phyloP scores from a whole-genome alignment of 2,329 filamentous ascomycete species.

The Cladosporium sp. region DNA sequence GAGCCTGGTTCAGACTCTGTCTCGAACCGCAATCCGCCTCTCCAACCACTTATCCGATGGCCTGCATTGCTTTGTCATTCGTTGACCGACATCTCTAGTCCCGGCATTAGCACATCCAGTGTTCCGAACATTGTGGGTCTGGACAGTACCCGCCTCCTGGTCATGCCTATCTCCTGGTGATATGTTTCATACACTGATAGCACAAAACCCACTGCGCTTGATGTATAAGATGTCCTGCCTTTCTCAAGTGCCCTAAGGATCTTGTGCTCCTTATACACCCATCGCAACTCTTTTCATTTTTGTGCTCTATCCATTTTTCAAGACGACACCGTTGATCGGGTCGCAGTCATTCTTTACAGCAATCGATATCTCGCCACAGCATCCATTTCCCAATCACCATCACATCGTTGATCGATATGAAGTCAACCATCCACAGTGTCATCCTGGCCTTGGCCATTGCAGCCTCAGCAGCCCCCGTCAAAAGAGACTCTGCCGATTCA shows the following conservation, averaged over 20 bases:
- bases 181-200: constrained; percentile 6
- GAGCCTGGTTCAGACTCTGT: neutral
- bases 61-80: neutral
- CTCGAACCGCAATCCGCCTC: constrained; percentile 6
- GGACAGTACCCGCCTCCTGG: neutral
- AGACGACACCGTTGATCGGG: constrained; percentile 11
- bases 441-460: constrained; percentile 11
- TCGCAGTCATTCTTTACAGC: neutral
- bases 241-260: neutral
- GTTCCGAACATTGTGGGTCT: constrained; percentile 5
- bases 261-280: neutral
- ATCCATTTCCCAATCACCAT: neutral
- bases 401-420: constrained; percentile 8
- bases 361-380: neutral
- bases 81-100: neutral
- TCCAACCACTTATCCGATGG: neutral
- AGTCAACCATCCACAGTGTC: constrained; percentile 8
- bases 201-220: neutral
- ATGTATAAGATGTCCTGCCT: constrained; percentile 1
- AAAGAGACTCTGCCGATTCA: constrained; percentile 1
- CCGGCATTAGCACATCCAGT: neutral
- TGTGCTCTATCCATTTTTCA: neutral
- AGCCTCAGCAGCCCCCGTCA: constrained; percentile 16
- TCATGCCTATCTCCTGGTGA: neutral
- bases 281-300: neutral